Base-by-base conservation (phyloP, 768 basidiomycete species). In the Mycena maculata region DNA sequence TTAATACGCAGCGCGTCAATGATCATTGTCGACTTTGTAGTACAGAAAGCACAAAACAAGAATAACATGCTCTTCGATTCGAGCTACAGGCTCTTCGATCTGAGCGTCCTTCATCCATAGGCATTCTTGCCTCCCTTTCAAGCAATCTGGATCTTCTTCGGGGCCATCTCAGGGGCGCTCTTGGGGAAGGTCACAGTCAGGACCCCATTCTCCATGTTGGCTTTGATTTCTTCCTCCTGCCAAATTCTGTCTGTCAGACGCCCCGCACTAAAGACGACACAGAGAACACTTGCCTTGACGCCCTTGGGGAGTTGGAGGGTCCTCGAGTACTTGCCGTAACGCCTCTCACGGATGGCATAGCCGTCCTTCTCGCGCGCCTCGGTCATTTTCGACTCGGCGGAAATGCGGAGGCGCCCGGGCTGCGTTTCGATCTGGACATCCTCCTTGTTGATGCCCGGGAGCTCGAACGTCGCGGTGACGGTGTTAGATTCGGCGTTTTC, bases 391-490 rank as follows among this genome's bases (percentile, higher is more conserved):
- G 71, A 78, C 76, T 90, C 84, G 12, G 86, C 89, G 4, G 86
- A 83, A 52, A 90, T 73, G 48, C 75, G 84, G 54, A 90, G 83
- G 2, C 80, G 76, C 63, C 84, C 83, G 65, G 84, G 80, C 63
- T 84, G 81, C 10, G 87, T 71, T 60, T 89, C 87, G 68, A 90
- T 83, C 53, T 76, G 75, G 52, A 89, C 78, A 64, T 88, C 76
- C 49, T 87, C 83, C 33, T 85, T 83, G 60, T 77, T 77, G 41
- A 89, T 30, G 22, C 88, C 88, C 0, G 89, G 88, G 9, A 90
- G 76, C 68, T 90, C 88, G 71, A 90, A 87, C 9, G 80, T 75
- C 44, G 88, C 88, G 0, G 85, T 86, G 41, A 89, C 84, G 39
- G 78, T 72, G 70, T 87, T 86, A 25, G 74, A 76, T 23, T 84